Evolutionary conservation across 306 rosid genomes (phyloP).

Genomic region (Benincasa hispida): DNA sequence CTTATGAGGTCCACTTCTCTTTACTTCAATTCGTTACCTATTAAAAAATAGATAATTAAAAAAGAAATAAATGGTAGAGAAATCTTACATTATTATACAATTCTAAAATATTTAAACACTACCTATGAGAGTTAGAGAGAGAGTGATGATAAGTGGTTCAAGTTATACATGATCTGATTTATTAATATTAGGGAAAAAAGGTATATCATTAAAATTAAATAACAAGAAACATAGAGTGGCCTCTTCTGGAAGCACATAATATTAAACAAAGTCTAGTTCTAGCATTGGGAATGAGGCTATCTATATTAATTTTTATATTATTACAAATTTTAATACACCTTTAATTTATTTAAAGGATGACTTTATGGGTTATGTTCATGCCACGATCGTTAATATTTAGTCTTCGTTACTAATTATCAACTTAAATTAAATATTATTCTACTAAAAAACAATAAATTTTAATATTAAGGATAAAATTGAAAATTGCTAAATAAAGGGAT

Average conservation of each 20-base stretch:
- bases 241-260: not conserved
- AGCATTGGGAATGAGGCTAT: not conserved
- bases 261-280: not conserved
- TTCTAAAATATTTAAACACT: not conserved
- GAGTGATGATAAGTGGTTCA: not conserved
- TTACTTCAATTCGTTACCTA: too few relatives aligned
- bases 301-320: not conserved
- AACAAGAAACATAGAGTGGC: not conserved
- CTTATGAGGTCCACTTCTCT: too few relatives aligned
- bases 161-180: not conserved
- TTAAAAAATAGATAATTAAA: not conserved
- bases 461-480: too few relatives aligned
- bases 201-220: not conserved
- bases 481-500: too few relatives aligned
- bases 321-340: not conserved
- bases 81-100: not conserved
- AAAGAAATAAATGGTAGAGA: not conserved
- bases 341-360: not conserved
- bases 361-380: too few relatives aligned
- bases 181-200: not conserved
- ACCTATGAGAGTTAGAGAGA: not conserved
- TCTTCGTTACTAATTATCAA: too few relatives aligned
- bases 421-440: too few relatives aligned
- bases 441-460: too few relatives aligned
- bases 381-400: too few relatives aligned